phyloP scores from a whole-genome alignment of 2,329 filamentous ascomycete genomes.

The Phaeosphaeriaceae sp. region DNA sequence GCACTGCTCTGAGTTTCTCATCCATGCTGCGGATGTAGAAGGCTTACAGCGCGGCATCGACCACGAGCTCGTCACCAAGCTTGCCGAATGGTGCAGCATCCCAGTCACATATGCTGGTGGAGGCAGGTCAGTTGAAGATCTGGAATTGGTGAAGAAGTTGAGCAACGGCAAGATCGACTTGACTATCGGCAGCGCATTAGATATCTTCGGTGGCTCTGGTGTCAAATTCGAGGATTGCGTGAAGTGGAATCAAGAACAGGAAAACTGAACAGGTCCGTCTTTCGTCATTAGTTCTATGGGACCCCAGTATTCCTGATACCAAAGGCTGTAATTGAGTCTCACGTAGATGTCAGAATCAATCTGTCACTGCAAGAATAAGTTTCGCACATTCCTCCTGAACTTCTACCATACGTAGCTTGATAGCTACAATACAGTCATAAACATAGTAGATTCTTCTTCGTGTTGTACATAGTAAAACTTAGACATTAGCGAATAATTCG shows the following conservation, averaged over 20 bases:
- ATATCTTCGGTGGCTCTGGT: conserved; percentile 89
- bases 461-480: not conserved
- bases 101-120: conserved; percentile 97
- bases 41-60: conserved; percentile 92
- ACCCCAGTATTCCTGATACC: no score
- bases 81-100: conserved; percentile 86
- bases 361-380: no score
- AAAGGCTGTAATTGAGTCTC: no score
- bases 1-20: conserved; percentile 94
- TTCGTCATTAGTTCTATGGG: no score
- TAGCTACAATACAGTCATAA: no score
- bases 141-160: conserved; percentile 79
- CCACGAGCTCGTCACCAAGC: conserved; percentile 75
- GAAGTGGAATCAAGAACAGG: conserved; percentile 72
- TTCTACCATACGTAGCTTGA: no score
- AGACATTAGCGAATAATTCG: not conserved
- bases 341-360: no score
- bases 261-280: not conserved
- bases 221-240: conserved; percentile 91
- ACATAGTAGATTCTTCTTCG: no score
- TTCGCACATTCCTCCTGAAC: no score
- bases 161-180: conserved; percentile 85
- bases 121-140: conserved; percentile 79
- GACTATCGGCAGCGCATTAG: conserved; percentile 94
- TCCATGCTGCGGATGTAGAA: conserved; percentile 97